A percentile compares a stretch with the other conserved stretches of the same genome.
phyloP scores from a whole-genome alignment of 1,284 basidiomycete genomes.

The Tilletia setariae region DNA sequence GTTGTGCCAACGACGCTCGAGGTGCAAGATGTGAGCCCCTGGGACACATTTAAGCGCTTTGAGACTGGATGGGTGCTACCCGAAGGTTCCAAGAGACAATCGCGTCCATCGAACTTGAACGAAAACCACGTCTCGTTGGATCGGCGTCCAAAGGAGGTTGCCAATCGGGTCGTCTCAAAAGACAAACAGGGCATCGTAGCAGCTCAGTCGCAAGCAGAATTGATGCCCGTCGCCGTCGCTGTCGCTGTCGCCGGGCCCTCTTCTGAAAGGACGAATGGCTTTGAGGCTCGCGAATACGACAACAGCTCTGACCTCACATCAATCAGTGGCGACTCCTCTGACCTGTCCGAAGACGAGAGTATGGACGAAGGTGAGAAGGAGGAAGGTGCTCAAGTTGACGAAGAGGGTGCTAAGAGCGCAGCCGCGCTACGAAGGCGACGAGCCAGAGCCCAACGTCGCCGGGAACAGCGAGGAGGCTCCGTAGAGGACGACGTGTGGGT shows the following conservation, averaged over 20 bases:
- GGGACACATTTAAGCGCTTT: slow-evolving; percentile 76
- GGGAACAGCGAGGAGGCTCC: background rate
- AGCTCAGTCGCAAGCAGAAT: no score
- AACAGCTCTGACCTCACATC: background rate
- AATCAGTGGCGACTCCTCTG: slow-evolving; percentile 8
- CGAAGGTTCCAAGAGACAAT: slow-evolving; percentile 57
- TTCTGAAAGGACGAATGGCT: background rate
- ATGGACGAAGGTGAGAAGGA: background rate
- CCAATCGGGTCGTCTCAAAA: background rate
- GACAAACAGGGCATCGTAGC: background rate
- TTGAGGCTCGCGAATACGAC: background rate
- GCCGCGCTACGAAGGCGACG: background rate
- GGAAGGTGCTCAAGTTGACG: background rate
- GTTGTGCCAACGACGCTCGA: slow-evolving; percentile 49
- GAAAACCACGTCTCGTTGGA: background rate
- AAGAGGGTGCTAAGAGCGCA: background rate
- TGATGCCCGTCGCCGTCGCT: background rate
- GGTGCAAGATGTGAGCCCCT: slow-evolving; percentile 68
- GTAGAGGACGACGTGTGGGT: background rate
- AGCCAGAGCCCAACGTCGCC: background rate
- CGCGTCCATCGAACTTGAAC: slow-evolving; percentile 1
- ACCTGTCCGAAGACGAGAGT: background rate
- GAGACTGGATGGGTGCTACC: slow-evolving; percentile 86
- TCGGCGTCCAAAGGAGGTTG: slow-evolving; percentile 11
- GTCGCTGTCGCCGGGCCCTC: background rate